Evolutionary conservation across 2,329 filamentous ascomycete genomes (phyloP).

Genomic region (Tolypocladium endophyticum): DNA sequence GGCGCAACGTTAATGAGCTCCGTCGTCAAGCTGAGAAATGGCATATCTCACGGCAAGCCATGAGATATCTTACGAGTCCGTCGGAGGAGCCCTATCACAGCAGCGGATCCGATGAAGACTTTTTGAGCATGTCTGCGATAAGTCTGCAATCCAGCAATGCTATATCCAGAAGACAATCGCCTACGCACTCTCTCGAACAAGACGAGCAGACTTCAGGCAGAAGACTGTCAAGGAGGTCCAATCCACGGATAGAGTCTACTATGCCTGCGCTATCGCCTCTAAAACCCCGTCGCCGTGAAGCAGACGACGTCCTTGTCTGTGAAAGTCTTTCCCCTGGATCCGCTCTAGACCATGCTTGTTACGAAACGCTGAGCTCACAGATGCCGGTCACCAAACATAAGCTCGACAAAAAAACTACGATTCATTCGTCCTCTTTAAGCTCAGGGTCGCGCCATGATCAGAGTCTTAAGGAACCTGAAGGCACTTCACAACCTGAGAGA

Average conservation of each 20-base stretch:
- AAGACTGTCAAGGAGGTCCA: not conserved
- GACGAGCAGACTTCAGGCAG: not conserved
- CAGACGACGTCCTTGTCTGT: not conserved
- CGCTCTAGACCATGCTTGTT: not conserved
- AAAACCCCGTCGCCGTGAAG: not conserved
- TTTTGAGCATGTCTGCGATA: not conserved
- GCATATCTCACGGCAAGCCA: slow-evolving; percentile 21
- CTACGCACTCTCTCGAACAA: not conserved
- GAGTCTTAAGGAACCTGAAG: not conserved
- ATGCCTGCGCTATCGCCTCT: not conserved
- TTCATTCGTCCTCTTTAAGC: not conserved
- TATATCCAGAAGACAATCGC: not conserved
- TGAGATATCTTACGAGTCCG: slow-evolving; percentile 19
- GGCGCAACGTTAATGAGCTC: slow-evolving; percentile 15
- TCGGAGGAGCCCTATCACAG: not conserved
- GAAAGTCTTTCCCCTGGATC: not conserved
- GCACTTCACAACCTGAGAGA: not conserved
- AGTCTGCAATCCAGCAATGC: not conserved
- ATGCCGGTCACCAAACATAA: not conserved
- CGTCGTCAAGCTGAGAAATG: slow-evolving; percentile 23
- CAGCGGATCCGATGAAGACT: slow-evolving; percentile 4
- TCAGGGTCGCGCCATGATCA: not conserved
- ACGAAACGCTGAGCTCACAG: not conserved
- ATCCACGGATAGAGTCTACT: not conserved
- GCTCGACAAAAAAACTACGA: not conserved